These are phyloP conservation scores for Didymella arachidicola DNA, from an alignment of 2,329 filamentous ascomycete species.

Conservation along the genomic window DNA sequence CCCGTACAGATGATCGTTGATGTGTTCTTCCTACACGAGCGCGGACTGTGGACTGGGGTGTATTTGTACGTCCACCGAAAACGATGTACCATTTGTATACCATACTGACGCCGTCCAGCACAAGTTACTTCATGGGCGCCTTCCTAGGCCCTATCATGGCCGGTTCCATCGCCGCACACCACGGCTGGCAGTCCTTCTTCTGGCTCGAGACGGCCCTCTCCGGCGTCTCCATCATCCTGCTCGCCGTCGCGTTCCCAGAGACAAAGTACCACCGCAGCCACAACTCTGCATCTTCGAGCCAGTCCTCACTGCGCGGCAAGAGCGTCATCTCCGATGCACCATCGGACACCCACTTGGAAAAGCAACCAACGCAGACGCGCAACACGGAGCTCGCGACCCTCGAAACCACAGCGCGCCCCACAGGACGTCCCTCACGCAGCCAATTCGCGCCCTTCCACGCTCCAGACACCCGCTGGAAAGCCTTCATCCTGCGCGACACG, in stretches of 20 bases:
- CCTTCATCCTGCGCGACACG: conserved; percentile 52
- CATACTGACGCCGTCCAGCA: conserved; percentile 31
- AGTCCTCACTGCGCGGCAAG: conserved; percentile 7
- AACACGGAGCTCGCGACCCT: conserved; percentile 29
- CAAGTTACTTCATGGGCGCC: conserved; percentile 53
- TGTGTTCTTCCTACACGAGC: conserved; percentile 56
- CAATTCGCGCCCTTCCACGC: conserved; percentile 52
- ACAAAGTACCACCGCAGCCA: conserved; percentile 52
- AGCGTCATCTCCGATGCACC: not conserved
- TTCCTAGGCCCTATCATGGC: conserved; percentile 57
- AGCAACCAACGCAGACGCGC: conserved; percentile 28
- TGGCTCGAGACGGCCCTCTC: conserved; percentile 55
- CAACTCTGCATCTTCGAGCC: conserved; percentile 10
- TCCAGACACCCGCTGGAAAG: conserved; percentile 51
- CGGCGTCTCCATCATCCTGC: conserved; percentile 50
- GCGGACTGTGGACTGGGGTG: conserved; percentile 51
- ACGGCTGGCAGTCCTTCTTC: conserved; percentile 58
- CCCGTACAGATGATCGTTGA: conserved; percentile 56
- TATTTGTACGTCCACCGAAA: conserved; percentile 45
- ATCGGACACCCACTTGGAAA: conserved; percentile 34
- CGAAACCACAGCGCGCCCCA: conserved; percentile 30
- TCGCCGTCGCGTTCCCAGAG: conserved; percentile 54
- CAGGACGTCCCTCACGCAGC: conserved; percentile 50
- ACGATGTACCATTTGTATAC: not conserved
- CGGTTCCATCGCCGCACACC: conserved; percentile 51